Base-by-base conservation (phyloP, 2,329 filamentous ascomycete genomes). In the Talaromyces sp. region DNA sequence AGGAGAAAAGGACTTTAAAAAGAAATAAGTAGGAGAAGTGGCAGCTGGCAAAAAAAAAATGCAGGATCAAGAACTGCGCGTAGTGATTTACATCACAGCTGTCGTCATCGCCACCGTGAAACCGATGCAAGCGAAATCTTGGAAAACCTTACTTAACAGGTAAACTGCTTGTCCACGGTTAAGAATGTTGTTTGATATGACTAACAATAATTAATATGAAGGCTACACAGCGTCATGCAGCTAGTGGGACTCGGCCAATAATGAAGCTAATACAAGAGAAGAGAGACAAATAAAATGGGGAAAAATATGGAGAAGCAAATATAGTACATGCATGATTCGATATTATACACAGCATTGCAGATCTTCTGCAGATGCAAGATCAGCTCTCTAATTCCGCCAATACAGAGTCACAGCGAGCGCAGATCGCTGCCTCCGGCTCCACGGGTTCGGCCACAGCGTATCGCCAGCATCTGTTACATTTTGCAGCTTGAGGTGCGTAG, bases 391-490 rank as follows among this genome's bases (percentile, higher is more conserved):
- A 52, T 36, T 74, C 69, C 22, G 64, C 64, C 14, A 93, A 81
- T 32, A 87, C 83, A 11, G 84, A 81, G 27, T 86, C 84, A 70
- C 93, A 97, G 66, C 91, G 79, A 44, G 72, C 74, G 71, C 93
- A 97, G 16, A 96, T 75, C 35, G 88, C 84, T 16, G 9, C 20
- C 61, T 87, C 80, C 43, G 74, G 73, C n/a, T 62, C 57, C 46
- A 58, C 47, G 3, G 61, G 39, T 40, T 70, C 62, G 17, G 82
- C 77, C n/a, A 88, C 86, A 20, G 88, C 80, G 70, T 90, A 96
- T 56, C 88, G 84, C 94, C 94, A 99, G 75, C 94, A 99, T 46
- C 94, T 81, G 1, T 84, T 80, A 70, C 94, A 99, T 72, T 97
- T 99, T 42, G 80, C 74, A 11, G 75, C 72, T 13, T 70, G 70